A percentile compares a stretch with the other conserved stretches of the same genome.
Conservation (phyloP, 2,329 filamentous ascomycete species). For the Hymenoscyphus fraxineus region DNA sequence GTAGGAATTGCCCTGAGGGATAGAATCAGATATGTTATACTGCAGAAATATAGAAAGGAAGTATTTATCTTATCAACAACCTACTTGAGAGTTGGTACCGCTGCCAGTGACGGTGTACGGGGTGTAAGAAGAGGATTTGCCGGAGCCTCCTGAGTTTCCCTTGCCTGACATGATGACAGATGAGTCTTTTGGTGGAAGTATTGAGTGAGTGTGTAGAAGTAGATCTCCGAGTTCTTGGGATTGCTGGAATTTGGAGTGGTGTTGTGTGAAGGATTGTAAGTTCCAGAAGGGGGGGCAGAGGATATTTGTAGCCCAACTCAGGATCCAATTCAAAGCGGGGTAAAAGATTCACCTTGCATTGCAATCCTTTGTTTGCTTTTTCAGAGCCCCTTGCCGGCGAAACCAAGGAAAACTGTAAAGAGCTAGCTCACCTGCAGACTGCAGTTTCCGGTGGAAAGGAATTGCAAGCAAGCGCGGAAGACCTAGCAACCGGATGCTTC, state of each 20-base stretch:
- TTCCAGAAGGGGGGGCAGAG: neutral
- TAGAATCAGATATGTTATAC: conserved; percentile 1
- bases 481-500: too few relatives aligned
- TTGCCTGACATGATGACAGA: conserved; percentile 20
- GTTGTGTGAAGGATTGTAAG: neutral
- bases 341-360: too few relatives aligned
- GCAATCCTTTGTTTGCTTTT: too few relatives aligned
- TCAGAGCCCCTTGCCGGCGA: too few relatives aligned
- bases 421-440: too few relatives aligned
- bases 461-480: too few relatives aligned
- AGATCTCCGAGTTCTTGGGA: neutral
- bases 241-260: neutral
- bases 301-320: too few relatives aligned
- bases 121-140: conserved; percentile 21
- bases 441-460: too few relatives aligned
- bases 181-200: neutral
- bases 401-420: too few relatives aligned
- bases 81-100: conserved; percentile 62
- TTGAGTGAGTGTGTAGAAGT: neutral
- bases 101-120: conserved; percentile 38
- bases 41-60: neutral
- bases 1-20: conserved; percentile 61
- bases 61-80: conserved; percentile 10
- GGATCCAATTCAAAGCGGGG: too few relatives aligned
- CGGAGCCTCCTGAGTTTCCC: conserved; percentile 14